Evolutionary conservation across 1,284 basidiomycete species (phyloP), one percentile per base, ranked within the genome.

Genomic region (Trichosporon ovoides): DNA sequence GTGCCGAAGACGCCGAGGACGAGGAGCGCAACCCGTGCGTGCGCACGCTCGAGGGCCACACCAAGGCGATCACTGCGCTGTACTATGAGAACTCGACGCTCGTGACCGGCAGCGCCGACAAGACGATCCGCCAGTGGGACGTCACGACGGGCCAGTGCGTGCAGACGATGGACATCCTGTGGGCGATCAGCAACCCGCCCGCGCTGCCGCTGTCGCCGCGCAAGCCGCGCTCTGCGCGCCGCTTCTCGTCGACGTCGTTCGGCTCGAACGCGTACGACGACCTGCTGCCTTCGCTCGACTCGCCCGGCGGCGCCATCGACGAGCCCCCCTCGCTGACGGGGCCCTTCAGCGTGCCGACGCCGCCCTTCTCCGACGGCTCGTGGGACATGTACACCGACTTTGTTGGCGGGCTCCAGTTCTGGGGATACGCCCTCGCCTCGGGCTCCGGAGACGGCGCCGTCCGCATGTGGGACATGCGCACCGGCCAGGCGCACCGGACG

Each of bases 381-480:
- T 79, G 90, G 87, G 93, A 96, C 64, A 87, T 93, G 84, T 97
- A 96, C 75, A 86, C 93, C 72, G 94, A 98, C 77, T 98, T 97
- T 76, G 92, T 98, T 1, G 96, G 96, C 3, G 91, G 89, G 0
- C 87, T 98, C 46, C 96, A 98, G 75, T 98, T 98, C 76, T 98
- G 95, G 95, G 94, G 93, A 3, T 97, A 97, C 73, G 96, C 93
- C 0, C 83, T 99, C 28, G 92, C 96, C 3, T 96, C 91, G 67
- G 96, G 94, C 1, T 94, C 90, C 68, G 94, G 91, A 1, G 96
- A 99, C 77, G 94, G 95, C 37, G 94, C 89, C 0, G 92, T 98
- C 31, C 81, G 96, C 60, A 96, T 99, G 91, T 98, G 96, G 96
- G 96, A 99, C 73, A 96, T 98, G 94, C 87, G 96, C 38, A 99